These are phyloP conservation scores for Yarrowia porcina DNA, from an alignment of 805 yeast genomes.

Conservation along the genomic window DNA sequence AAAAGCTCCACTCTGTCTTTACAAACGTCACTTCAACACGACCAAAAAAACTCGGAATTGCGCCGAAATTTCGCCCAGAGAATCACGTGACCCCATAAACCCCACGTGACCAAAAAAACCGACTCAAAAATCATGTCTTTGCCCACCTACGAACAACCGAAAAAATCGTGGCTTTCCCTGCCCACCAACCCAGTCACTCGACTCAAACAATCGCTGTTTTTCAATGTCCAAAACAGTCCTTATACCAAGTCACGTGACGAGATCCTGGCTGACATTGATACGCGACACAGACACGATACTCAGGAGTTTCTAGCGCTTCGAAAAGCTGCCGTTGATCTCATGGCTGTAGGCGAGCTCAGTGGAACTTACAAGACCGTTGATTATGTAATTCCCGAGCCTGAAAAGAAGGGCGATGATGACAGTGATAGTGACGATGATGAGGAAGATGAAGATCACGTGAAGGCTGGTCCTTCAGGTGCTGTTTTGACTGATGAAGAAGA, in stretches of 20 bases:
- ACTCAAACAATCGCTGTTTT: constrained; percentile 9
- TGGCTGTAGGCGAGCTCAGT: constrained; percentile 8
- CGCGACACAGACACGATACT: constrained; percentile 6
- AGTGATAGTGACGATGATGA: not conserved
- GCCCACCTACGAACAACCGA: not conserved
- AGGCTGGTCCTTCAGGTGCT: not conserved
- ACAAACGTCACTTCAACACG: not conserved
- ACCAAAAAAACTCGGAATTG: not conserved
- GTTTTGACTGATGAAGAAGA: not conserved
- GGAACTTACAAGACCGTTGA: constrained; percentile 9
- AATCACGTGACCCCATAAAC: constrained; percentile 5
- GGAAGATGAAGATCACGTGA: not conserved
- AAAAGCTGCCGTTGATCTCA: constrained; percentile 1
- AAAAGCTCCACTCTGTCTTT: not conserved
- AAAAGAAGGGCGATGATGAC: not conserved
- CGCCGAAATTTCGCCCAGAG: not conserved
- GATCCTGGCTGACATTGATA: not conserved
- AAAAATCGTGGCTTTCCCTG: constrained; percentile 9
- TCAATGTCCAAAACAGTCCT: not conserved
- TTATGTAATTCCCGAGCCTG: not conserved
- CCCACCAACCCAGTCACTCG: not conserved
- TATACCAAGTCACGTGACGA: not conserved
- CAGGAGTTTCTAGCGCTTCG: not conserved
- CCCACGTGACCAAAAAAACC: too few relatives aligned
- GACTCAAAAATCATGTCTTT: not conserved